Conservation (phyloP, 805 yeast species). For the Cyberlindnera saturnus region DNA sequence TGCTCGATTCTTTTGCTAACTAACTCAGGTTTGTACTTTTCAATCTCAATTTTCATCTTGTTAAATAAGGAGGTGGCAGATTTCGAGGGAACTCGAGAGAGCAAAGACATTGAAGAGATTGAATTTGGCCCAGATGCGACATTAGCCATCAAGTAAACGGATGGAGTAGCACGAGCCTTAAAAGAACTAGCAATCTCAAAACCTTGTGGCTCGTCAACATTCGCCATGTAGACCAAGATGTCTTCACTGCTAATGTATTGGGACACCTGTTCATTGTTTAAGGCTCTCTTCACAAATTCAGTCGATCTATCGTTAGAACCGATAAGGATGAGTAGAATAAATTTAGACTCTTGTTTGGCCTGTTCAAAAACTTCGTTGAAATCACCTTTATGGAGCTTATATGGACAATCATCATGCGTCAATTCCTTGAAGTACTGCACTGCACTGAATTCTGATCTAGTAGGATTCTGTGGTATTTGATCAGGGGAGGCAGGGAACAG, state of each 20-base stretch:
- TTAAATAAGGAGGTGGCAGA: constrained; percentile 28
- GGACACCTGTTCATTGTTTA: constrained; percentile 40
- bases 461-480: constrained; percentile 27
- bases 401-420: constrained; percentile 12
- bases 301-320: constrained; percentile 25
- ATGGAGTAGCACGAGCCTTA: constrained; percentile 49
- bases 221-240: constrained; percentile 57
- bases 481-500: constrained; percentile 30
- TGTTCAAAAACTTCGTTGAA: constrained; percentile 18
- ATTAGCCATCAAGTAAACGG: constrained; percentile 45
- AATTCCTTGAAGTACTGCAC: constrained; percentile 6
- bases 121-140: constrained; percentile 41
- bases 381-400: constrained; percentile 13
- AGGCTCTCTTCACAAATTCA: constrained; percentile 36
- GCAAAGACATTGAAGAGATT: constrained; percentile 28
- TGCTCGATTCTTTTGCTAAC: constrained; percentile 53
- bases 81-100: constrained; percentile 25
- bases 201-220: constrained; percentile 57
- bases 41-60: constrained; percentile 36
- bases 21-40: constrained; percentile 57
- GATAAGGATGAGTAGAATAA: constrained; percentile 15
- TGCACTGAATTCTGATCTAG: constrained; percentile 11
- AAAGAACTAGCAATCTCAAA: constrained; percentile 57
- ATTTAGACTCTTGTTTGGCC: constrained; percentile 16
- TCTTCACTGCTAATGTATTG: constrained; percentile 35